Evolutionary conservation across 768 basidiomycete genomes (phyloP), one percentile per base, ranked within the genome.

Genomic region (Boletus pseudo-olivaceus): DNA sequence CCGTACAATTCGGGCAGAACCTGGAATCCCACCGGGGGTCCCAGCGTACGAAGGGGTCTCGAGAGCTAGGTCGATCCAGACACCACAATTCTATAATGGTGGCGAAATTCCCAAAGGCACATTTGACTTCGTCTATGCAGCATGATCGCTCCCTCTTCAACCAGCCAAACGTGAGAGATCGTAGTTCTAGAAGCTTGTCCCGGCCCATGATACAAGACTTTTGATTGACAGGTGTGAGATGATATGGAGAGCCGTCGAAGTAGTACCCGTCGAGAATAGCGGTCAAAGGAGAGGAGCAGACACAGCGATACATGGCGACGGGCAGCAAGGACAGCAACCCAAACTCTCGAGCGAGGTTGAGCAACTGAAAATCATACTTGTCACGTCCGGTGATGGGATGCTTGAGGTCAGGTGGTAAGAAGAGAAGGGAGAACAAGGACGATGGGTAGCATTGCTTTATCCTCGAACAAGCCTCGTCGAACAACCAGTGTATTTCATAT

Each of bases 211-310:
- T 62, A 29, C 63, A 65, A 1, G 63, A 60, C 29, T 66, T 65
- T 7, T 65, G 60, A 41, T 66, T 65, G 40, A 42, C 39, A 6
- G 63, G 47, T 3, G 63, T 60, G 49, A 65, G 63, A 7, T 34
- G 53, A 20, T 66, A 29, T 19, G 52, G 17, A 12, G 54, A 41
- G 11, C 61, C 63, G n/a, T 60, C 58, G 0, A 57, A 62, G 49
- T 60, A 44, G 39, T 65, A 65, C n/a, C 63, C 63, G 23, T 65
- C 63, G 8, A 65, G 63, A 33, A 65, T 62, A 4, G 60, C 63
- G 5, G 49, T 37, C 41, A 66, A 9, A 6, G 63, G 61, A 14
- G 55, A 65, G 10, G 39, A 41, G 7, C 63, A 62, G 46, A 56
- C 57, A 20, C 57, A 62, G 27, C 54, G 63, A 46, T 65, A 62